phyloP scores from a whole-genome alignment of 179 eudicot genomes.

The Corrigiola litoralis region DNA sequence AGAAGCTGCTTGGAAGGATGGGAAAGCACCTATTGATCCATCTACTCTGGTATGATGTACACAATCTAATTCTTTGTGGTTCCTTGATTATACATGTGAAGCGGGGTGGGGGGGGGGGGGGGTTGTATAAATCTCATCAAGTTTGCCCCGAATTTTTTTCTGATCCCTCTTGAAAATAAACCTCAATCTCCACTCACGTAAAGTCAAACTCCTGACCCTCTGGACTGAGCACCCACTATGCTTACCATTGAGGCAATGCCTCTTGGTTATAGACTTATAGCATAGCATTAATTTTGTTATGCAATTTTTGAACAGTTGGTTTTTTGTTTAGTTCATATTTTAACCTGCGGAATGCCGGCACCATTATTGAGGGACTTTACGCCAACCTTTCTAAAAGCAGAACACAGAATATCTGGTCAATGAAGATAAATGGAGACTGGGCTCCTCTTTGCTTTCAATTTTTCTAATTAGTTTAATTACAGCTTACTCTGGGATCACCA shows the following conservation, averaged over 20 bases:
- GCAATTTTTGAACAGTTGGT: not conserved
- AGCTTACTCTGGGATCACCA: not conserved
- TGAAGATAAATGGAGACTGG: not conserved
- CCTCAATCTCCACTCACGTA: no score
- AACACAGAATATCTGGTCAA: not conserved
- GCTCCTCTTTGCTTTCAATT: no score
- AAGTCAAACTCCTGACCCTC: no score
- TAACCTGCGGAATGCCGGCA: no score
- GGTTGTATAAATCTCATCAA: no score
- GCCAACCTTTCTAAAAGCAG: no score
- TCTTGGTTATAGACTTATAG: no score
- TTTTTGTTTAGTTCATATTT: not conserved
- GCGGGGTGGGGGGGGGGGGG: no score
- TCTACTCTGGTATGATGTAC: conserved; percentile 78
- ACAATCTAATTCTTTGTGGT: not conserved
- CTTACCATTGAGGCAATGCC: no score
- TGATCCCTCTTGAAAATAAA: no score
- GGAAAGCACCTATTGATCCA: conserved; percentile 95
- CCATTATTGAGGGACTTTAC: not conserved
- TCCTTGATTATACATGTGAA: not conserved
- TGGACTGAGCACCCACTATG: no score
- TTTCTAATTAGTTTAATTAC: not conserved
- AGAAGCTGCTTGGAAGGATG: conserved; percentile 99
- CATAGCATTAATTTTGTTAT: not conserved
- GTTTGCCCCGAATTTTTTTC: no score